Conservation (phyloP, 2,329 filamentous ascomycete genomes). For the Macrophomina phaseolina region DNA sequence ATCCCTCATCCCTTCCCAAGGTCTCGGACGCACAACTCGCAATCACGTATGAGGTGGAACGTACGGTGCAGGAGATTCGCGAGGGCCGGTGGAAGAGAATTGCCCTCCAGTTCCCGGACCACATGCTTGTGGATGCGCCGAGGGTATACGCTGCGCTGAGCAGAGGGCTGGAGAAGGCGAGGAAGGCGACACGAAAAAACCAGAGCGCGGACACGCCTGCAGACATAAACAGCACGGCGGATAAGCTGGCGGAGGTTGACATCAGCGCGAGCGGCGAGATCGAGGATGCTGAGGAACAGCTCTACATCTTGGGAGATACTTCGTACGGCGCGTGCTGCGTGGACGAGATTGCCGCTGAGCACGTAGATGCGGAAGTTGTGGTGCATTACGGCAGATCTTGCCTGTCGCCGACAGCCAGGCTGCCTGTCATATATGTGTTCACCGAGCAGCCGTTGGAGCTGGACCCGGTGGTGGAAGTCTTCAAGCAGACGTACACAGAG, state of each 20-base stretch:
- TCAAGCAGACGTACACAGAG: conserved; percentile 72
- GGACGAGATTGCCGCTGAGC: conserved; percentile 94
- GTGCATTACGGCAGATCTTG: conserved; percentile 95
- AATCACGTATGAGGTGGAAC: conserved; percentile 81
- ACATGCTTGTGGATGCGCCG: conserved; percentile 86
- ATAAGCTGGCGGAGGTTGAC: conserved; percentile 11
- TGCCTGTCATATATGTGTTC: conserved; percentile 91
- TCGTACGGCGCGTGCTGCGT: conserved; percentile 98
- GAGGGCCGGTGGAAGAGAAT: conserved; percentile 74
- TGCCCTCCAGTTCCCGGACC: conserved; percentile 94
- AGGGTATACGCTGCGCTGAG: conserved; percentile 74
- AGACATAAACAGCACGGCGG: conserved; percentile 8
- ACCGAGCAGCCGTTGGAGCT: conserved; percentile 74
- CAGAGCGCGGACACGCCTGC: neutral
- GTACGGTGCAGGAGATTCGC: conserved; percentile 79
- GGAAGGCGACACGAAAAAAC: neutral
- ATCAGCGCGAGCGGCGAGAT: neutral
- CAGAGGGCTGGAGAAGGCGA: conserved; percentile 49
- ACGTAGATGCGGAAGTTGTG: conserved; percentile 86
- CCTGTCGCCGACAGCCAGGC: conserved; percentile 82
- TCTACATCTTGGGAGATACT: conserved; percentile 92
- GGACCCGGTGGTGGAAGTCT: conserved; percentile 63
- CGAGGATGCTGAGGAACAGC: conserved; percentile 45
- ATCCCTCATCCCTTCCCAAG: conserved; percentile 39
- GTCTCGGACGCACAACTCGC: conserved; percentile 72